Conservation (phyloP, 257 asterid genomes). For the Solanum tarapatanum region DNA sequence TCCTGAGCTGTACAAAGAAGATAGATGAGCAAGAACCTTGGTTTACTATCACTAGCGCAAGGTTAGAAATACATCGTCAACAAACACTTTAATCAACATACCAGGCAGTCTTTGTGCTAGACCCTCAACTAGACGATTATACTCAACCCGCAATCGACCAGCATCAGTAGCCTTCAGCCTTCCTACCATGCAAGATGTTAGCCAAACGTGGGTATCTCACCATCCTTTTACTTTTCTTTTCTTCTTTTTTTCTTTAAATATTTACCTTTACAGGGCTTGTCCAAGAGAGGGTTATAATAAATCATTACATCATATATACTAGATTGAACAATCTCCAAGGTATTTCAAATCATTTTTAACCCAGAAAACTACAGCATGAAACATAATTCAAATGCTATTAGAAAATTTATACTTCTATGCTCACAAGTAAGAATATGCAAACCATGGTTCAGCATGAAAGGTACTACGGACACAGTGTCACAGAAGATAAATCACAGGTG, state of each 20-base stretch:
- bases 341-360: not conserved
- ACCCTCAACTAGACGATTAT: constrained; percentile 92
- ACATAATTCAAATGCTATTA: not conserved
- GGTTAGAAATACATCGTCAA: not conserved
- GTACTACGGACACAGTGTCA: not conserved
- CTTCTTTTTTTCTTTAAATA: not conserved
- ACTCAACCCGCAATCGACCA: constrained; percentile 92
- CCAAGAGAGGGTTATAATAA: not conserved
- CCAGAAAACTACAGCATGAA: not conserved
- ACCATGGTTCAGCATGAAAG: not conserved
- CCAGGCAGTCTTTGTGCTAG: constrained; percentile 86
- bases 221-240: not conserved
- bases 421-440: not conserved
- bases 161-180: constrained; percentile 99
- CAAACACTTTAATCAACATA: constrained; percentile 22
- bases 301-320: not conserved
- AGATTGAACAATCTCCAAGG: not conserved
- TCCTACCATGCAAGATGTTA: constrained; percentile 66
- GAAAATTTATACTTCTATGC: not conserved
- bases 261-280: not conserved
- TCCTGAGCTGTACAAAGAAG: constrained; percentile 40
- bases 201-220: not conserved
- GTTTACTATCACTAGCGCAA: not conserved
- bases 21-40: constrained; percentile 1
- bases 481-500: not conserved